Evolutionary conservation across 2,329 filamentous ascomycete species (phyloP).

Genomic region (Septoria linicola): DNA sequence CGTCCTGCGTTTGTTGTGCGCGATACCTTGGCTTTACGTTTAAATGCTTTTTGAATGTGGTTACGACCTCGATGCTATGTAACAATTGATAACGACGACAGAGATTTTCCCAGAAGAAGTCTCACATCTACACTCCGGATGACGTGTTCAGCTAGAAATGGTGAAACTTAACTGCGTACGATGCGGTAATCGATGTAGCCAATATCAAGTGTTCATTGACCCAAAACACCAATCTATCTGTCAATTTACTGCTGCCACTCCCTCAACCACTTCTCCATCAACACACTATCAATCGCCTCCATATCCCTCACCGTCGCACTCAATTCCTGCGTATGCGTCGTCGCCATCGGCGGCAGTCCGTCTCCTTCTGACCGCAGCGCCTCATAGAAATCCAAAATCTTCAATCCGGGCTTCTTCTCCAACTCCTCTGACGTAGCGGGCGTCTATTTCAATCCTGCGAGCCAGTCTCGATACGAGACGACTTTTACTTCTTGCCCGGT

Average conservation of each 20-base stretch:
- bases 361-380: constrained; percentile 20
- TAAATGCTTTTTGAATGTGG: not conserved
- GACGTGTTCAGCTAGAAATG: too few relatives aligned
- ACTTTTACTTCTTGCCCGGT: constrained; percentile 17
- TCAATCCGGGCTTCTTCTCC: constrained; percentile 30
- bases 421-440: constrained; percentile 26
- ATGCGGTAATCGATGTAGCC: too few relatives aligned
- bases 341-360: constrained; percentile 27
- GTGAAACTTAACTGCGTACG: too few relatives aligned
- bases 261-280: constrained; percentile 31
- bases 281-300: constrained; percentile 21
- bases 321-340: constrained; percentile 28
- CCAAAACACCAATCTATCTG: too few relatives aligned
- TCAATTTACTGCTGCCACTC: constrained; percentile 26
- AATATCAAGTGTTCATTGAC: too few relatives aligned
- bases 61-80: not conserved
- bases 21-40: constrained; percentile 9
- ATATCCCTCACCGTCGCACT: constrained; percentile 36
- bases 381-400: constrained; percentile 36
- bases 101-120: too few relatives aligned
- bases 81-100: too few relatives aligned
- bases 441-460: constrained; percentile 21
- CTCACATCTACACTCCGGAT: too few relatives aligned
- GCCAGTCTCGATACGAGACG: constrained; percentile 31
- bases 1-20: constrained; percentile 6